Conservation (phyloP, 2,329 filamentous ascomycete species). For the Aspergillus fumigatus region DNA sequence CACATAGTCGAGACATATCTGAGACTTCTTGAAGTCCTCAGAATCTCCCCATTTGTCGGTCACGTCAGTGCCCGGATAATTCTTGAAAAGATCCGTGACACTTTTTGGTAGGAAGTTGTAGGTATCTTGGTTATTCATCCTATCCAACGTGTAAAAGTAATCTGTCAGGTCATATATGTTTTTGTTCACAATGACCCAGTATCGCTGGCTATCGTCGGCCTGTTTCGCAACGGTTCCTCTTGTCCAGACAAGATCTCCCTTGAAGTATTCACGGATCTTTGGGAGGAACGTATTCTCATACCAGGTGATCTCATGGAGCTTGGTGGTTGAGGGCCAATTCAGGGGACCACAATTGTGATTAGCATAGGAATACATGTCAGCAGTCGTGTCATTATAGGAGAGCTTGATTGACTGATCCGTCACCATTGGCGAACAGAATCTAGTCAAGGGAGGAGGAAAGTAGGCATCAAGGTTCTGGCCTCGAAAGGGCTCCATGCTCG, state of each 20-base stretch:
- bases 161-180: conserved; percentile 85
- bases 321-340: conserved; percentile 51
- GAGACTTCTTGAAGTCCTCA: conserved; percentile 56
- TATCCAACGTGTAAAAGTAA: conserved; percentile 74
- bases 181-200: conserved; percentile 75
- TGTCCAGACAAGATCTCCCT: conserved; percentile 77
- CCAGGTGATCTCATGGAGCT: conserved; percentile 65
- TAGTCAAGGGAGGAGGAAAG: conserved; percentile 71
- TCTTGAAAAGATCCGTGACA: conserved; percentile 63
- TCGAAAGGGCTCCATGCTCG: conserved; percentile 70
- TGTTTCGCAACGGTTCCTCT: conserved; percentile 56
- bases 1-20: conserved; percentile 75
- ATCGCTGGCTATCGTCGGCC: conserved; percentile 62
- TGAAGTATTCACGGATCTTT: conserved; percentile 77
- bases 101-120: conserved; percentile 71
- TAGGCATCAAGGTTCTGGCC: conserved; percentile 79
- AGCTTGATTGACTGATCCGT: conserved; percentile 48
- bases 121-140: conserved; percentile 48
- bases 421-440: conserved; percentile 71
- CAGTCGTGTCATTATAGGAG: conserved; percentile 61
- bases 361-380: conserved; percentile 52
- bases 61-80: conserved; percentile 76
- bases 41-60: conserved; percentile 58
- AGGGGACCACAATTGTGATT: conserved; percentile 66
- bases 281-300: conserved; percentile 71